Evolutionary conservation across 73 alveolate species (phyloP), one percentile per base, ranked within the genome.

Genomic region (Paramecium sexaurelia): DNA sequence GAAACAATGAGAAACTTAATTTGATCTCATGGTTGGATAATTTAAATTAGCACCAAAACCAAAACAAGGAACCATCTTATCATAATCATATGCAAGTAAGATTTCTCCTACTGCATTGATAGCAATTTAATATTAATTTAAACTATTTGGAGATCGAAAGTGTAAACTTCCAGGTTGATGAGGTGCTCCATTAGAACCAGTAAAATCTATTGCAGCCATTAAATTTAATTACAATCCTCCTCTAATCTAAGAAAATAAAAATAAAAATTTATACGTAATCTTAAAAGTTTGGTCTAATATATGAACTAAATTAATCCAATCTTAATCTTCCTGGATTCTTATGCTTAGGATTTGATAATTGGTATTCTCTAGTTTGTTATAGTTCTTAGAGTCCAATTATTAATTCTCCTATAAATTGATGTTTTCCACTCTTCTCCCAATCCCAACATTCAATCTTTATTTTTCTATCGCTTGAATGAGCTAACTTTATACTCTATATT

Each of bases 21-120:
- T 39, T 20, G 51, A 45, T 55, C 68, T 66, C 66, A 88, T 36
- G 3, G 82, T 40, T 13, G 94, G 94, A 88, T 40, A 67, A 27
- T 93, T 91, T 39, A 96, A 87, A 27, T 84, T 91, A 0, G 98
- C 99, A 17, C 99, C 99, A 92, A 98, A 98, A 1, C 99, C 99
- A 92, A 71, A 98, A 55, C 96, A 96, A 1, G 99, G 99, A 26
- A 97, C 94, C 73, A 88, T 82, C 84, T 97, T 96, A 85, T 98
- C 99, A 56, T 92, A 87, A 92, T 98, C 99, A 95, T 97, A 98
- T 43, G 93, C 94, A 27, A 95, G 92, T 17, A 98, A 92, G 27
- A 98, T 96, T 33, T 88, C 91, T 8, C 99, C 99, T 35, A 98
- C 96, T 11, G 96, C 84, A 17, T 69, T 32, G 13, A 96, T 94